These are phyloP conservation scores for Xanthoconium purpureum DNA, from an alignment of 768 basidiomycete species.

Conservation along the genomic window DNA sequence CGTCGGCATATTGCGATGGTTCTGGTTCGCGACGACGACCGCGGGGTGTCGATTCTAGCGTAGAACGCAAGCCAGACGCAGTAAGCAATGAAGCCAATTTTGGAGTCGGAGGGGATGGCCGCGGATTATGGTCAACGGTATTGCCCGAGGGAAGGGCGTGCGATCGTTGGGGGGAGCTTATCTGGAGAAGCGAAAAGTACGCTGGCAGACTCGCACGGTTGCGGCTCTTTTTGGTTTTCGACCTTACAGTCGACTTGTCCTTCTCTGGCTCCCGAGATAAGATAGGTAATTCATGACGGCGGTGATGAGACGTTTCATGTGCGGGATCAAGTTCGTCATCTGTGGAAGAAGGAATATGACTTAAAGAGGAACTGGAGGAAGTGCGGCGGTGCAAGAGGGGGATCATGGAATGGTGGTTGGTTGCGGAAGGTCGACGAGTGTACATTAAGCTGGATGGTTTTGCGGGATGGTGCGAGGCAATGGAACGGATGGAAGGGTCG, in stretches of 20 bases:
- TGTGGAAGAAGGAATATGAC: conserved; percentile 36
- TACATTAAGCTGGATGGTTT: conserved; percentile 55
- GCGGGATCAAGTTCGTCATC: conserved; percentile 43
- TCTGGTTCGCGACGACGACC: conserved; percentile 48
- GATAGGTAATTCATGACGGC: conserved; percentile 34
- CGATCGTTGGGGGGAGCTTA: conserved; percentile 42
- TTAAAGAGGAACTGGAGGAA: conserved; percentile 38
- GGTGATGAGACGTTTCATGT: conserved; percentile 29
- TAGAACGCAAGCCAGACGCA: conserved; percentile 34
- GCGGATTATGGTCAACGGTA: conserved; percentile 37
- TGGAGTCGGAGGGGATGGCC: conserved; percentile 61
- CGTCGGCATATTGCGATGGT: conserved; percentile 32
- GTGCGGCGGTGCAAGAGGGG: conserved; percentile 54
- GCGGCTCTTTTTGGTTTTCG: conserved; percentile 48
- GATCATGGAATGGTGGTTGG: conserved; percentile 62
- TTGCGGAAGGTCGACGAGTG: conserved; percentile 66
- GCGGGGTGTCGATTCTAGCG: conserved; percentile 46
- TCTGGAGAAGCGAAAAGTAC: conserved; percentile 70
- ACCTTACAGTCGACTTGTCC: conserved; percentile 30
- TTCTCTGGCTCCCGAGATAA: conserved; percentile 22
- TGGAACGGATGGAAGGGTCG: conserved; percentile 44
- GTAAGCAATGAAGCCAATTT: conserved; percentile 39
- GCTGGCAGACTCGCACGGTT: conserved; percentile 74
- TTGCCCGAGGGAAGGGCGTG: conserved; percentile 41
- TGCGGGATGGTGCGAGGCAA: conserved; percentile 32